Conservation (phyloP, 179 eudicot genomes). For the Beta corolliflora region DNA sequence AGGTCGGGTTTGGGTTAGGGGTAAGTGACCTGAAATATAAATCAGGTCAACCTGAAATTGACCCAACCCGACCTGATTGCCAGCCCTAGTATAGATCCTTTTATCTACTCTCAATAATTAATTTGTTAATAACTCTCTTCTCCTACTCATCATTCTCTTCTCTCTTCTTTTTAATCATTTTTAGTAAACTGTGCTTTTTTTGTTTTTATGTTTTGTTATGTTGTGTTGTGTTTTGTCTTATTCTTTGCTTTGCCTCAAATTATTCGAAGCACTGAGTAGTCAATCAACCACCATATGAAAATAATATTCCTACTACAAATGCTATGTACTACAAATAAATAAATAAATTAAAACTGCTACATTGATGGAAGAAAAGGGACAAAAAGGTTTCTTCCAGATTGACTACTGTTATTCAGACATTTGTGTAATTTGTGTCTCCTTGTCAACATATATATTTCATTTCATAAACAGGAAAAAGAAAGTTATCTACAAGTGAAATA, state of each 20-base stretch:
- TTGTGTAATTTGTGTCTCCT: slow-evolving; percentile 5
- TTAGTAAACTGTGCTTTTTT: background rate
- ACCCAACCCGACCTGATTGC: too few species aligned
- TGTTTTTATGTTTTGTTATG: background rate
- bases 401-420: slow-evolving; percentile 20
- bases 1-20: too few species aligned
- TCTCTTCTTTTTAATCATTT: background rate
- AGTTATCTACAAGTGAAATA: background rate
- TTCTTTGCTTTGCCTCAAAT: background rate
- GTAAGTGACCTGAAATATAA: too few species aligned
- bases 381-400: slow-evolving; percentile 27
- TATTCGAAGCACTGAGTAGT: slow-evolving; percentile 10
- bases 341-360: background rate
- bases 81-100: too few species aligned
- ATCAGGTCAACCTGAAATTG: too few species aligned
- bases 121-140: too few species aligned
- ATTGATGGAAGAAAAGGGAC: slow-evolving; percentile 21
- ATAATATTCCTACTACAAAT: background rate
- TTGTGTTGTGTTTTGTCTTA: background rate
- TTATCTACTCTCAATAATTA: too few species aligned
- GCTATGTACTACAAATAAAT: background rate
- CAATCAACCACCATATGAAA: slow-evolving; percentile 8
- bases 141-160: background rate
- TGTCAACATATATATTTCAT: background rate
- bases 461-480: background rate